Conservation (phyloP, 306 rosid genomes). For the Casuarina equisetifolia region DNA sequence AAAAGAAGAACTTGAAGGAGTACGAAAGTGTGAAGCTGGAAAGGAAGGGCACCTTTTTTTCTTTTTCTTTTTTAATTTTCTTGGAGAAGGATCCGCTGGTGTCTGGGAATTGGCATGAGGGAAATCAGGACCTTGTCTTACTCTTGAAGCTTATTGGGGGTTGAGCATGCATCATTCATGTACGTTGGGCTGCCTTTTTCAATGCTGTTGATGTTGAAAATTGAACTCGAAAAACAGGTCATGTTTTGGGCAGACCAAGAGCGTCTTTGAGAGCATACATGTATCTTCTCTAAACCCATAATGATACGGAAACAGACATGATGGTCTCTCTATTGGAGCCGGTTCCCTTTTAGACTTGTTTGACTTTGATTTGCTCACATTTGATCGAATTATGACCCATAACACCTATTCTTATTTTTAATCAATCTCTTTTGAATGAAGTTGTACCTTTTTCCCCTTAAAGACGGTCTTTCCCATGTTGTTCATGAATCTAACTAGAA, state of each 20-base stretch:
- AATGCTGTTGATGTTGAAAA: conserved; percentile 24
- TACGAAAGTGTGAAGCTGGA: background rate
- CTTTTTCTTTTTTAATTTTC: background rate
- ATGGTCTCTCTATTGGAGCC: background rate
- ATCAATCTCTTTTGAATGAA: background rate
- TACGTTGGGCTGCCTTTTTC: conserved; percentile 29
- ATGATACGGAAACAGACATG: background rate
- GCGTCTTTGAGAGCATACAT: conserved; percentile 6
- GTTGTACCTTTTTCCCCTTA: background rate
- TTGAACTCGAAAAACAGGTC: conserved; percentile 8
- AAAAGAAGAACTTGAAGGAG: conserved; percentile 16
- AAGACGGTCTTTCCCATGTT: background rate
- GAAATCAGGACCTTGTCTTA: conserved; percentile 47
- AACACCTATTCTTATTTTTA: background rate
- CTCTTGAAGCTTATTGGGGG: conserved; percentile 22
- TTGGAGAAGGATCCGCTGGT: conserved; percentile 22
- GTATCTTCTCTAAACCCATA: background rate
- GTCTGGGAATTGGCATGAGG: conserved; percentile 20
- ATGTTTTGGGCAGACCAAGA: conserved; percentile 11
- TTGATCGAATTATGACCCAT: background rate
- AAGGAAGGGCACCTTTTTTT: background rate
- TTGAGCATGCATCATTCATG: conserved; percentile 22
- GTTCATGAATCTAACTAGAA: background rate
- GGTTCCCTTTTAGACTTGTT: background rate
- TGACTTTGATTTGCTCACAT: background rate